These are phyloP conservation scores for Trametes meyenii DNA, from an alignment of 768 basidiomycete genomes.

Conservation along the genomic window DNA sequence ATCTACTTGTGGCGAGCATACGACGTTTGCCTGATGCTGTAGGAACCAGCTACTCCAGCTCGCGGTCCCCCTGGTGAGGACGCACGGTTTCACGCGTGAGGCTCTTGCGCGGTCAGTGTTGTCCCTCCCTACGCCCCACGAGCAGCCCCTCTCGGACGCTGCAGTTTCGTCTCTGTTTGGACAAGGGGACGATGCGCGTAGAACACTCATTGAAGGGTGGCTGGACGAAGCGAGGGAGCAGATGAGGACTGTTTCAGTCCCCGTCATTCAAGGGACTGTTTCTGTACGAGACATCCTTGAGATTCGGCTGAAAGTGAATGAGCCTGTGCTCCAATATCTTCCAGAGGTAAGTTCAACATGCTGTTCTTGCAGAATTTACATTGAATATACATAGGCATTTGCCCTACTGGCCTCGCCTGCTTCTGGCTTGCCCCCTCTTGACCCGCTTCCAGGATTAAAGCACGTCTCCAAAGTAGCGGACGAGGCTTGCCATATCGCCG, in stretches of 20 bases:
- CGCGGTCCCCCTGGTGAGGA: conserved; percentile 63
- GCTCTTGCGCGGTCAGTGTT: conserved; percentile 69
- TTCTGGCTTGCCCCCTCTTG: conserved; percentile 51
- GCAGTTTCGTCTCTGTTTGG: conserved; percentile 79
- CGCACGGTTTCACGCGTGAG: conserved; percentile 75
- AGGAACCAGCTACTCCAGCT: conserved; percentile 52
- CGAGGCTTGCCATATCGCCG: conserved; percentile 63
- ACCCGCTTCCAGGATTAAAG: conserved; percentile 59
- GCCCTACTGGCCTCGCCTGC: conserved; percentile 63
- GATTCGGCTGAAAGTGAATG: conserved; percentile 64
- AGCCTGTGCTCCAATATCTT: conserved; percentile 63
- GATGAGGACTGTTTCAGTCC: conserved; percentile 43
- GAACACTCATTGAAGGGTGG: conserved; percentile 73
- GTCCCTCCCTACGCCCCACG: conserved; percentile 51
- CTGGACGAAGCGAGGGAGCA: conserved; percentile 60
- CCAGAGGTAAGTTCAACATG: conserved; percentile 56
- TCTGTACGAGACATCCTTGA: conserved; percentile 56
- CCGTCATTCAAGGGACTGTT: not conserved
- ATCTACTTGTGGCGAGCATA: not conserved
- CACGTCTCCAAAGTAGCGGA: conserved; percentile 69
- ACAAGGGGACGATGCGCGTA: conserved; percentile 62
- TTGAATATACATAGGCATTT: conserved; percentile 56
- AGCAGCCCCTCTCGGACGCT: conserved; percentile 65
- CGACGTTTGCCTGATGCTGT: conserved; percentile 16
- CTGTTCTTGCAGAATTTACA: not conserved